These are phyloP conservation scores for Candida andamanensis DNA, from an alignment of 805 yeast genomes.

Conservation along the genomic window DNA sequence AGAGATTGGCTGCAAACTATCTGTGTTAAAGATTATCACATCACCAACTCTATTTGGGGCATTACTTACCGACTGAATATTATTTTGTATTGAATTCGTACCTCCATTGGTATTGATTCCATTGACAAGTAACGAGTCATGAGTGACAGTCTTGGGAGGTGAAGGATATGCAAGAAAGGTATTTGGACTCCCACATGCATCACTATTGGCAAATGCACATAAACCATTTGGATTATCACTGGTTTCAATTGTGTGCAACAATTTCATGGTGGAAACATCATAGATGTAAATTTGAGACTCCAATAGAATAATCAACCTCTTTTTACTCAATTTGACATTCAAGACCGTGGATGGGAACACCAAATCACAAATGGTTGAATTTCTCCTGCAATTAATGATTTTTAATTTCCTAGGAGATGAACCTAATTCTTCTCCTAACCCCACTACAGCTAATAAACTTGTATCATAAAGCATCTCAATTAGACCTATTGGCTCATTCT, in stretches of 20 bases:
- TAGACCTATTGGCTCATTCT: slow-evolving; percentile 55
- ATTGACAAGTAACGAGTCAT: slow-evolving; percentile 35
- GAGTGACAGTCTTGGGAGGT: slow-evolving; percentile 55
- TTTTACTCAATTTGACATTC: slow-evolving; percentile 31
- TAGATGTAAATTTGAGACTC: slow-evolving; percentile 43
- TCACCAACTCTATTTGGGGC: slow-evolving; percentile 54
- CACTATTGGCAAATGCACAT: slow-evolving; percentile 48
- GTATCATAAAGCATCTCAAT: slow-evolving; percentile 91
- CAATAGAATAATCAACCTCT: slow-evolving; percentile 31
- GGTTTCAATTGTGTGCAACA: slow-evolving; percentile 42
- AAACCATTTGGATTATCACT: slow-evolving; percentile 46
- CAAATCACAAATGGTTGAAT: slow-evolving; percentile 39
- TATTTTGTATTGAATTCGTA: slow-evolving; percentile 32
- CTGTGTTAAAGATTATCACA: slow-evolving; percentile 75
- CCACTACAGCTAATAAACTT: slow-evolving; percentile 78
- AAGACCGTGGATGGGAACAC: slow-evolving; percentile 38
- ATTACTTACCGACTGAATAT: slow-evolving; percentile 36
- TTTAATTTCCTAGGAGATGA: slow-evolving; percentile 77
- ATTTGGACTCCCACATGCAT: slow-evolving; percentile 26
- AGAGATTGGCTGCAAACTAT: slow-evolving; percentile 67
- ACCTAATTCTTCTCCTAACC: slow-evolving; percentile 64
- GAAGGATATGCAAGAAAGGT: slow-evolving; percentile 70
- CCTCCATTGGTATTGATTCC: slow-evolving; percentile 41
- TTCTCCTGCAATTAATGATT: slow-evolving; percentile 76
- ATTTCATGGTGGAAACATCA: slow-evolving; percentile 35